Base-by-base conservation (phyloP, 352 stramenopile species). In the Globisporangium iwayamae region DNA sequence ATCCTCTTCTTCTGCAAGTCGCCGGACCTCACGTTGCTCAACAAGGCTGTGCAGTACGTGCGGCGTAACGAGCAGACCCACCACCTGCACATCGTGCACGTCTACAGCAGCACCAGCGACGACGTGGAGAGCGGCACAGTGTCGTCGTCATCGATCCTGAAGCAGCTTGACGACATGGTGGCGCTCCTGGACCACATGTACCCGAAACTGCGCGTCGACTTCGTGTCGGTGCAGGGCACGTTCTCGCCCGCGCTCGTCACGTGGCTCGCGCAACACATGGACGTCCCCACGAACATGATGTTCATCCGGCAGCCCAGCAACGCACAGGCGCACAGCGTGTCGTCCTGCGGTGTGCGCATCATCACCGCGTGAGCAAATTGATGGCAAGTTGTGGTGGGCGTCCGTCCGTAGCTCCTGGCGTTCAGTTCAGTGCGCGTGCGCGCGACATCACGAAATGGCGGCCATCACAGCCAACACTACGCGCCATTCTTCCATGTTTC, bases 11-110 rank as follows among this genome's bases (percentile, higher is more conserved):
- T 94, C 71, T 88, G 74, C 74, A 97, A 97, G 75, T 54, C 69
- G 1, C 80, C 87, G 36, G 86, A 97, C 67, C 66, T 96, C 7
- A 87, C 91, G 64, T 76, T 91, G 52, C 62, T 97, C 46, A 97
- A 97, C 77, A 97, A 97, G 68, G 89, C 88, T 9, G 76, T 97
- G 36, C 74, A 96, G 8, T 97, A 97, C 63, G 89, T 97, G 54
- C 83, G 83, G 14, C 70, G 84, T 18, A 97, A 97, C 67, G 81
- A 90, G 28, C 84, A 96, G 65, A 96, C 89, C 4, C 74, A 90
- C 55, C 87, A 80, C 20, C 74, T 97, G 53, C 82, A 91, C 56
- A 77, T 97, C 47, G 86, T 96, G 32, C 89, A 97, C 69, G 69
- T 89, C n/a, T 75, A 79, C 56, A 63, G 72, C 45, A 48, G 18